Evolutionary conservation across 768 basidiomycete species (phyloP), one percentile per base, ranked within the genome.

Genomic region (Hirschioporus abietinus): DNA sequence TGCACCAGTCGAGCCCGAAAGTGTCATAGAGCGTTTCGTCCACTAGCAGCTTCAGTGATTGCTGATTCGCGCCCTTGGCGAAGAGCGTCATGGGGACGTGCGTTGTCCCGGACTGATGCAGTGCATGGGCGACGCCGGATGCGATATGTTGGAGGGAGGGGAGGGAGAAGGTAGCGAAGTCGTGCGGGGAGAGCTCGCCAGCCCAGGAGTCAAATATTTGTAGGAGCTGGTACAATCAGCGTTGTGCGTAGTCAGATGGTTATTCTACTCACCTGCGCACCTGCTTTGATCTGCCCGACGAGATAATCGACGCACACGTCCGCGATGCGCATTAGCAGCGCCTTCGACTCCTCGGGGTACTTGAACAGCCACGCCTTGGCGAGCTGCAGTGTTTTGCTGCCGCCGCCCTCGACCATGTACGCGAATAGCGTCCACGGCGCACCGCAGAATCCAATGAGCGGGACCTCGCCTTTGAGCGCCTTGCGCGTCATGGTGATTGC

Each of bases 181-280:
- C 92, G 73, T 92, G 80, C 1, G 91, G 93, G 3, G 96, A 90
- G 66, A 99, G 83, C 74, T 97, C 96, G 63, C 92, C 92, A 9
- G 93, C 97, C 86, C 92, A 93, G 0, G 97, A 98, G 77, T 99
- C 97, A 73, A 99, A 99, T 15, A 99, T 84, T 86, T 99, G 97
- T 6, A 99, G 82, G 60, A 97, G 82, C 96, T 99, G 71, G 18
- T 24, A 36, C 63, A 12, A 36, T 57, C 25, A 58, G 58, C 24
- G 35, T 60, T 24, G 20, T 42, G 20, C 20, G 42, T 63, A 30
- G 9, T 12, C 58, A 23, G 35, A 23, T 36, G 24, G 26, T 23
- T 63, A 2, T 25, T 12, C 2, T n/a, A 75, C 82, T 65, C 73
- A 94, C 96, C 87, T 99, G 97, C 61, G 97, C 97, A 18, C 97